phyloP scores from a whole-genome alignment of 352 stramenopile species.

The Paralagenidium karlingii region DNA sequence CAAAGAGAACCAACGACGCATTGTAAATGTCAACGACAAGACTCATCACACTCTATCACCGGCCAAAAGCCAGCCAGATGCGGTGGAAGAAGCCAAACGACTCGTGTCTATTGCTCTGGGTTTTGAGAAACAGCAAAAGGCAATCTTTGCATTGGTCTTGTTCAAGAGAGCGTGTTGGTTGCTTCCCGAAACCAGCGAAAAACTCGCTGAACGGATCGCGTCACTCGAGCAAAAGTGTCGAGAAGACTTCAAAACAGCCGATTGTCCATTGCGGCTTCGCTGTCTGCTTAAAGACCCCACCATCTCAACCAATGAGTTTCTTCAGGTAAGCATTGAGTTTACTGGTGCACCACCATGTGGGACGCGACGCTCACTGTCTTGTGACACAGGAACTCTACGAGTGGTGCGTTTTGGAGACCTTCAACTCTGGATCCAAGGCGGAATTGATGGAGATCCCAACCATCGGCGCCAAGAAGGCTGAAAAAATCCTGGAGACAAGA shows the following conservation, averaged over 20 bases:
- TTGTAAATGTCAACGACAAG: neutral
- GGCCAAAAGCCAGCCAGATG: constrained; percentile 10
- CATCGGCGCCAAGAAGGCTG: constrained; percentile 38
- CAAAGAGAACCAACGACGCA: neutral
- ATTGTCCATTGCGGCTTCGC: neutral
- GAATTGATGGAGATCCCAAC: constrained; percentile 28
- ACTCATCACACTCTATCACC: neutral
- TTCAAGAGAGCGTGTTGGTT: constrained; percentile 39
- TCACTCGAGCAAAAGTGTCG: constrained; percentile 16
- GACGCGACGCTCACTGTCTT: neutral
- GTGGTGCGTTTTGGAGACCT: constrained; percentile 26
- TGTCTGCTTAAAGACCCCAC: neutral
- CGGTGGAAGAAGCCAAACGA: constrained; percentile 33
- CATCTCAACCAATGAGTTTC: neutral
- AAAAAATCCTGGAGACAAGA: constrained; percentile 21
- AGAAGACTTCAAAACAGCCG: constrained; percentile 1
- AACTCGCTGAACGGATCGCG: constrained; percentile 25
- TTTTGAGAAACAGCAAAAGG: constrained; percentile 27
- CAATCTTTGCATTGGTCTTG: constrained; percentile 21
- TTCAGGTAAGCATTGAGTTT: neutral
- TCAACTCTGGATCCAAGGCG: constrained; percentile 24
- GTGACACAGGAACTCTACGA: constrained; percentile 19
- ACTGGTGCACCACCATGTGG: neutral
- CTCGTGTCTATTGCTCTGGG: constrained; percentile 37
- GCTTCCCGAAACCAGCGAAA: constrained; percentile 28